Conservation (phyloP, 306 rosid genomes). For the Citrullus mucosospermus region DNA sequence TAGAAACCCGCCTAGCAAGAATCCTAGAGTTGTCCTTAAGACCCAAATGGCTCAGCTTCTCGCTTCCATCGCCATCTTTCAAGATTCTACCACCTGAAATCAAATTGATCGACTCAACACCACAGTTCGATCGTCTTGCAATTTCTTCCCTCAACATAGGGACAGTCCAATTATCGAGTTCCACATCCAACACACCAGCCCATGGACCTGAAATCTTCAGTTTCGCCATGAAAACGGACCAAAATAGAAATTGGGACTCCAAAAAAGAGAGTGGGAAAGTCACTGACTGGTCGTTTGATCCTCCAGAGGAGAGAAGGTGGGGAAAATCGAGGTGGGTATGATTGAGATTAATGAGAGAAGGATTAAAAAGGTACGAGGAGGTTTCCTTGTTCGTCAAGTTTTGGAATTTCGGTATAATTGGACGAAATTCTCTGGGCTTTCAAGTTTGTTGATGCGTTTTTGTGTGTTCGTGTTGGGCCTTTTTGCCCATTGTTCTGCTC, state of each 20-base stretch:
- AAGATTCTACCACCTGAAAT: constrained; percentile 65
- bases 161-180: constrained; percentile 53
- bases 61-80: constrained; percentile 44
- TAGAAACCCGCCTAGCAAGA: constrained; percentile 36
- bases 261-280: neutral
- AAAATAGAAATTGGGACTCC: neutral
- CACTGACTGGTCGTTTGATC: neutral
- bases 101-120: constrained; percentile 47
- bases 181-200: constrained; percentile 62
- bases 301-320: neutral
- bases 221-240: constrained; percentile 42
- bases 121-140: constrained; percentile 52
- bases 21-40: constrained; percentile 63
- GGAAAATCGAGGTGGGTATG: neutral
- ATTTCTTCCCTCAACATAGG: constrained; percentile 48
- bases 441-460: neutral
- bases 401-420: neutral
- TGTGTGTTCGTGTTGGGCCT: too few species aligned
- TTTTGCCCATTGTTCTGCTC: too few species aligned
- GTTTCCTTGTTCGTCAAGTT: neutral
- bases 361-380: neutral
- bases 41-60: constrained; percentile 45
- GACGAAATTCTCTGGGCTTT: neutral
- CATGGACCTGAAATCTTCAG: constrained; percentile 78
- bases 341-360: too few species aligned